phyloP scores from a whole-genome alignment of 2,329 filamentous ascomycete genomes.

The Rhynchosporium secalis region DNA sequence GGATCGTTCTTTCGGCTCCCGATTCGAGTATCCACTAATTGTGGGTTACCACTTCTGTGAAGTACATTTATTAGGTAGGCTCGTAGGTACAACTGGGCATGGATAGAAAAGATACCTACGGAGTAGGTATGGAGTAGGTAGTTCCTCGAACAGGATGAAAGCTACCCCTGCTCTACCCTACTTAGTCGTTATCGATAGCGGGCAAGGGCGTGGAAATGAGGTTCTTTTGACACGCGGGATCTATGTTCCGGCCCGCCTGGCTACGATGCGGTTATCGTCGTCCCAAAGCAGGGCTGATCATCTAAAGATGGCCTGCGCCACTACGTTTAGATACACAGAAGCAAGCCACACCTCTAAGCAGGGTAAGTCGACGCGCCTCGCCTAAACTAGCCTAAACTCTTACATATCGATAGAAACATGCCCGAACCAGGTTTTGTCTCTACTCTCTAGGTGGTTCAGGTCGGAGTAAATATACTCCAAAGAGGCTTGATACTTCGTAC shows the following conservation, averaged over 20 bases:
- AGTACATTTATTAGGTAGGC: no score
- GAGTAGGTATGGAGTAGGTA: background rate
- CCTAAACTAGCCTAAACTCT: background rate
- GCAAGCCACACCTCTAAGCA: constrained; percentile 1
- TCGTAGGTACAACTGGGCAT: no score
- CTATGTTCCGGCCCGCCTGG: constrained; percentile 1
- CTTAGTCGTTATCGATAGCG: constrained; percentile 11
- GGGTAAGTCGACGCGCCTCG: constrained; percentile 6
- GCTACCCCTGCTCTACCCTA: background rate
- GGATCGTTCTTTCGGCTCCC: constrained; percentile 6
- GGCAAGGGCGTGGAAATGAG: background rate
- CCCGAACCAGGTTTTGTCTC: background rate
- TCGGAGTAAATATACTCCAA: background rate
- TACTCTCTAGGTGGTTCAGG: background rate
- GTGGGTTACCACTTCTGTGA: no score
- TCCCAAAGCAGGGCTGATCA: constrained; percentile 9
- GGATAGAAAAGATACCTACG: background rate
- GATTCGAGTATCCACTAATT: background rate
- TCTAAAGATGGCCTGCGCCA: constrained; percentile 9
- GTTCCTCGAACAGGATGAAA: background rate
- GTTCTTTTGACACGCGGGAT: background rate
- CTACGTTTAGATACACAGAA: background rate
- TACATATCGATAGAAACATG: background rate
- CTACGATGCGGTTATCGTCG: background rate
- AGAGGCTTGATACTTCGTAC: background rate